Base-by-base conservation (phyloP, 768 basidiomycete genomes). In the Dictyophora rubrovolvata region DNA sequence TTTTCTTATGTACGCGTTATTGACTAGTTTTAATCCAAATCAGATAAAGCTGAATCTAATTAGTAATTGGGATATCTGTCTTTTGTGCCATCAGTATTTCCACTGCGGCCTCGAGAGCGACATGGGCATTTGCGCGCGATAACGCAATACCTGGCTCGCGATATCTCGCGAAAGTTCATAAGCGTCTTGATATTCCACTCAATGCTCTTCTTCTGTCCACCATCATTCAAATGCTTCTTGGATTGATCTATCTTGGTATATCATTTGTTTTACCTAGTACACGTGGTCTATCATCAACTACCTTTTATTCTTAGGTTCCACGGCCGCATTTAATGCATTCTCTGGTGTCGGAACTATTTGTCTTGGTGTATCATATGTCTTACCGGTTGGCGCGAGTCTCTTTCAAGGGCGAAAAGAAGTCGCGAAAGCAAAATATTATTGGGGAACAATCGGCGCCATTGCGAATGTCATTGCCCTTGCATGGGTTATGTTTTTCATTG, bases 111-210 rank as follows among this genome's bases (percentile, higher is more conserved):
- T 85, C 84, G 12, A 79, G 85, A 17, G 79, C 81, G 33, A 85
- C 84, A 2, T 86, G 84, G 85, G 81, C 81, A 50, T 86, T 87
- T 67, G 80, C 84, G 0, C 76, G 85, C 1, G 85, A 86, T 70
- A 76, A 76, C 60, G 85, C 81, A 1, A 80, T 86, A 47, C 85
- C 84, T 1, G 75, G 79, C 48, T 75, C 79, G 36, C 53, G 60
- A 11, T 64, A 72, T 59, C 84, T 84, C 71, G 69, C 77, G 7
- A 71, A 70, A 53, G 73, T 86, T 65, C 60, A 71, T 47, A 63
- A 68, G 42, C 60, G 72, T 9, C 65, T 71, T 28, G 79, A 78
- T 62, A 76, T 84, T 5, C 84, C 84, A 0, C 70, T 84, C 47
- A 80, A 84, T 63, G 82, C 84, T 0, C 76, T 84, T 60, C 63